phyloP scores from a whole-genome alignment of 1,284 basidiomycete genomes.

The Ganoderma sinense region DNA sequence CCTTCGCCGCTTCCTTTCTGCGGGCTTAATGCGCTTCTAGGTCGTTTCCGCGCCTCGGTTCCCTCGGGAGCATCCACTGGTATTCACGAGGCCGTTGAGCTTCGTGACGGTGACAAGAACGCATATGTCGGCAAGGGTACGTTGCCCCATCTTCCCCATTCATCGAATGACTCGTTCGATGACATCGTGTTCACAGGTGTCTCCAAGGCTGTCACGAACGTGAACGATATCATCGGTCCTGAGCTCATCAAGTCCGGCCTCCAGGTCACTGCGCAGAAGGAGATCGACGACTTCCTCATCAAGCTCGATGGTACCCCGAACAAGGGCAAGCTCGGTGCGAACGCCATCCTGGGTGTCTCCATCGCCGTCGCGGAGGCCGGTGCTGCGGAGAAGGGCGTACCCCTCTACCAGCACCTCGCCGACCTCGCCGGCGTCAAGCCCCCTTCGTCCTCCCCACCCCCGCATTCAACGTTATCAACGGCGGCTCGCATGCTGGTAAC shows the following conservation, averaged over 20 bases:
- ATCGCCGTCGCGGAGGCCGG: slow-evolving; percentile 96
- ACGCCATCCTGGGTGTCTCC: slow-evolving; percentile 99
- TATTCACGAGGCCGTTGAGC: slow-evolving; percentile 98
- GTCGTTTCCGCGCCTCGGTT: slow-evolving; percentile 94
- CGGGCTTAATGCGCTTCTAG: slow-evolving; percentile 49
- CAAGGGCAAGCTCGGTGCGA: slow-evolving; percentile 99
- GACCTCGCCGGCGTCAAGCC: slow-evolving; percentile 94
- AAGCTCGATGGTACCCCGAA: slow-evolving; percentile 97
- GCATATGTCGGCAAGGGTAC: slow-evolving; percentile 95
- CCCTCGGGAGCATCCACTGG: slow-evolving; percentile 99
- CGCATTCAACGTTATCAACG: slow-evolving; percentile 99
- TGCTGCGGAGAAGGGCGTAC: slow-evolving; percentile 93
- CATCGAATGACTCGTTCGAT: not conserved
- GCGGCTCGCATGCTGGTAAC: slow-evolving; percentile 99
- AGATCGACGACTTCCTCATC: slow-evolving; percentile 98
- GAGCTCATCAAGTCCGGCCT: slow-evolving; percentile 89
- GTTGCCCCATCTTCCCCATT: slow-evolving; percentile 15
- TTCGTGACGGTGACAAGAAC: slow-evolving; percentile 95
- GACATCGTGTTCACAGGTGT: slow-evolving; percentile 68
- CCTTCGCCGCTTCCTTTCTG: not conserved
- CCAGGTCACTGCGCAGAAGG: slow-evolving; percentile 92
- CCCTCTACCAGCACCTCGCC: slow-evolving; percentile 97
- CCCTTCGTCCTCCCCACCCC: slow-evolving; percentile 91
- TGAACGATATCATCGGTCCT: slow-evolving; percentile 93
- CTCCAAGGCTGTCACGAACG: slow-evolving; percentile 92